Evolutionary conservation across 1,139 yeast genomes (phyloP).

Genomic region (Arxiozyma slooffiae): DNA sequence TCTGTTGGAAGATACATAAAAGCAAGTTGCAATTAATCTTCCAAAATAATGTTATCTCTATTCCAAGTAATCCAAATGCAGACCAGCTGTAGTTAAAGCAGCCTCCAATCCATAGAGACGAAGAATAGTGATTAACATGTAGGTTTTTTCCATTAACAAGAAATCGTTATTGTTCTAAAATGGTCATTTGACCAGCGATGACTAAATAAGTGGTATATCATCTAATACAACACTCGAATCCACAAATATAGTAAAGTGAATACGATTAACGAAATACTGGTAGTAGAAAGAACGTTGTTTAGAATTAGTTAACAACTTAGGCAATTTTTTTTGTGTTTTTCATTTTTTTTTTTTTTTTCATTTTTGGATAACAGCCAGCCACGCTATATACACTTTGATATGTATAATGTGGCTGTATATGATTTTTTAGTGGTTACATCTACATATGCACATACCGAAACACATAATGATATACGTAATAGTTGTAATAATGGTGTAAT

Average conservation of each 20-base stretch:
- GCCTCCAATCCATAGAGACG: slow-evolving; percentile 25
- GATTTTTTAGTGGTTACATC: no score
- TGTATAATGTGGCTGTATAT: no score
- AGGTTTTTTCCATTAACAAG: slow-evolving; percentile 35
- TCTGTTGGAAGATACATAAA: slow-evolving; percentile 25
- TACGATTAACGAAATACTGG: slow-evolving; percentile 47
- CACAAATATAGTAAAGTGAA: slow-evolving; percentile 63
- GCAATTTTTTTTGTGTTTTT: background rate
- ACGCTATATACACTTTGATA: no score
- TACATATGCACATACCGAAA: no score
- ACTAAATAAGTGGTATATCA: slow-evolving; percentile 31
- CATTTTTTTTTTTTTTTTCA: background rate
- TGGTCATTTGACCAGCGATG: slow-evolving; percentile 46
- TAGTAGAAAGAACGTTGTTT: slow-evolving; percentile 35
- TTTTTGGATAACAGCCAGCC: background rate
- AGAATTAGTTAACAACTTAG: background rate
- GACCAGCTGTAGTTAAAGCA: slow-evolving; percentile 21
- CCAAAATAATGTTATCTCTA: slow-evolving; percentile 16
- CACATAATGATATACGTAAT: no score
- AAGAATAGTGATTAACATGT: slow-evolving; percentile 5
- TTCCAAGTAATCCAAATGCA: slow-evolving; percentile 21
- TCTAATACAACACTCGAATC: slow-evolving; percentile 54
- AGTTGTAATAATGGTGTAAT: no score
- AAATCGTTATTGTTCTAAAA: slow-evolving; percentile 58
- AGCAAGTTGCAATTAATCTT: slow-evolving; percentile 17